Conservation (phyloP, 345 rosid species). For the Nephelium lappaceum region DNA sequence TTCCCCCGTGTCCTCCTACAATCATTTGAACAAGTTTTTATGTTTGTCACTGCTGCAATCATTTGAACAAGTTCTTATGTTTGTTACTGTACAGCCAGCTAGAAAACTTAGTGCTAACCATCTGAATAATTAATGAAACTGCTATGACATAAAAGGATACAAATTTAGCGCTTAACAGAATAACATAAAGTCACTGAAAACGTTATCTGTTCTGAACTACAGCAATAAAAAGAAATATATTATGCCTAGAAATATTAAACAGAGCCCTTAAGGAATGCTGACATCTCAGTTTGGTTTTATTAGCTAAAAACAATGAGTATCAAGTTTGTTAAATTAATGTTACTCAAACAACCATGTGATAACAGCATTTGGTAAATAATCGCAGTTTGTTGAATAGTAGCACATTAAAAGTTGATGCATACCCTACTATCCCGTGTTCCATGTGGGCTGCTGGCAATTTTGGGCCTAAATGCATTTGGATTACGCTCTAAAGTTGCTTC, state of each 20-base stretch:
- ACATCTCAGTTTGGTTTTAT: not conserved
- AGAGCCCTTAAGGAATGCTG: not conserved
- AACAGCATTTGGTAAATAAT: not conserved
- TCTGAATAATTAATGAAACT: not conserved
- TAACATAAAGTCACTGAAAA: not conserved
- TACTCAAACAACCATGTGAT: not conserved
- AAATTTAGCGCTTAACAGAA: not conserved
- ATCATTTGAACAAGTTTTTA: slow-evolving; percentile 1
- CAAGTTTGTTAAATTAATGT: not conserved
- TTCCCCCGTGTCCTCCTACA: slow-evolving; percentile 86
- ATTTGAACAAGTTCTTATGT: not conserved
- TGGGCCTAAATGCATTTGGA: slow-evolving; percentile 97
- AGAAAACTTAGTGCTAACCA: not conserved
- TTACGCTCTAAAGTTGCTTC: slow-evolving; percentile 94
- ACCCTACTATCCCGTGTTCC: slow-evolving; percentile 75
- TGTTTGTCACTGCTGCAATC: too few relatives aligned
- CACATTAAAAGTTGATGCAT: slow-evolving; percentile 19
- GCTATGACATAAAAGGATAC: not conserved
- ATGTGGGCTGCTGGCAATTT: slow-evolving; percentile 98
- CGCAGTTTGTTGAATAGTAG: not conserved
- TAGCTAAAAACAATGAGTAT: slow-evolving; percentile 2
- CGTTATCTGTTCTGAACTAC: not conserved
- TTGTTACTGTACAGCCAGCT: slow-evolving; percentile 3
- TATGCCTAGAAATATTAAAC: not conserved
- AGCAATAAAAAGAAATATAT: not conserved